Evolutionary conservation across 441 rosid genomes (phyloP), one percentile per base, ranked within the genome.

Genomic region (Populus hybrid): DNA sequence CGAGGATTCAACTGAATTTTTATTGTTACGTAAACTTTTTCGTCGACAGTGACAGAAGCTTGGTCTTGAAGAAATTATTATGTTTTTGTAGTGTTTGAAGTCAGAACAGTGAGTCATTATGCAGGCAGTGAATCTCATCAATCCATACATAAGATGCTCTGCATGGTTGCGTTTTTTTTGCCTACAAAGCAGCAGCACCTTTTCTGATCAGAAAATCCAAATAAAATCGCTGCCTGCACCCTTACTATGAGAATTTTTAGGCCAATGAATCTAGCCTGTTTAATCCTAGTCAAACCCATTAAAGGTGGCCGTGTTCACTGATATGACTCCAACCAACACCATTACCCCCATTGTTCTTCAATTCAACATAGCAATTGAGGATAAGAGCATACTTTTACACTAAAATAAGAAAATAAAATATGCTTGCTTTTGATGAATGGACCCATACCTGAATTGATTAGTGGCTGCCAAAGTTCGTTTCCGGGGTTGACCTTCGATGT

Each of bases 361-460:
- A 24, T 61, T 74, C 32, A 65, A 26, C 30, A 8, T 9, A 26
- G 14, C 63, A 74, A 77, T 40, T 36, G 30, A 70, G 66, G 20
- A 10, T 23, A 67, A 40, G 74, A 38, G 70, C 21, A 59, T 77
- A 74, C 78, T 42, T 63, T 40, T n/a, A 16, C 4, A 35, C 20
- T 2, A 35, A 9, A 3, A 34, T 23, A 38, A 61, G 11, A 6
- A 38, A 67, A 40, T 12, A 32, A 70, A 69, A 69, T 26, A 63
- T 76, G 26, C 76, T 76, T 28, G 32, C 8, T 68, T 32, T 54
- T 30, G 20, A 30, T 40, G 20, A 30, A 40, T 34, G 40, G 73
- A 67, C 32, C 16, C 78, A 30, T 85, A 92, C 98, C 95, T 89
- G 85, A 88, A 85, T 61, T 87, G 93, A 10, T 77, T 76, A 10